Base-by-base conservation (phyloP, 164 flowering plant genomes). In the Taxillus chinensis region DNA sequence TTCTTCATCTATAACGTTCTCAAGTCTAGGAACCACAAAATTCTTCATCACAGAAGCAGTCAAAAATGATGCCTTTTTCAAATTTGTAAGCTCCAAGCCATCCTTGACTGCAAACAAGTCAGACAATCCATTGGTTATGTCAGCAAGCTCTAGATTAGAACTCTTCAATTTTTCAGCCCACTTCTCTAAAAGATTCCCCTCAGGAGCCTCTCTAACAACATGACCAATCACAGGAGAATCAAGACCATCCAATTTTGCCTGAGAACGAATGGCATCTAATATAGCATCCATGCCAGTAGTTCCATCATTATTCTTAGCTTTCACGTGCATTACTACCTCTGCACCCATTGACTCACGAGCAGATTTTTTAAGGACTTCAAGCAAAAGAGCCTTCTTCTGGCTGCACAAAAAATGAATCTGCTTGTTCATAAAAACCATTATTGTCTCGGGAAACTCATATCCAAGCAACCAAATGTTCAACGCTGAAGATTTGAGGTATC, bases 381-480 rank as follows among this genome's bases (percentile, higher is more conserved):
- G 83, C 59, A 87, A 62, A 43, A 82, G 73, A 12, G 83, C 90
- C 72, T 90, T 90, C 79, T 82, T 87, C 73, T 73, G 88, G 66
- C 83, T 80, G 57, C 95, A 84, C 59, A 86, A 67, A 70, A 86
- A 79, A 68, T 90, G 95, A 38, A 87, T 81, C 52, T 89, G 81
- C 68, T 68, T 82, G 69, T 70, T 67, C 62, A 64, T 69, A 68
- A 89, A 89, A 56, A 87, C 86, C 83, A 87, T 89, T 6, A 89
- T 80, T 3, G 93, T 89, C 65, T 87, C 93, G 0, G 97, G 95
- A 70, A 90, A 87, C 73, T 86, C 97, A 71, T 84, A 81, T 43
- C 90, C 95, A 40, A 87, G 69, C 73, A 90, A 57, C 95, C 95
- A 90, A 17, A 86, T 71, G 62, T 84, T 82, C 48, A 89, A 54